Conservation (phyloP, 192 early-diverging fungal genomes). For the Gaertneriomyces sp. region DNA sequence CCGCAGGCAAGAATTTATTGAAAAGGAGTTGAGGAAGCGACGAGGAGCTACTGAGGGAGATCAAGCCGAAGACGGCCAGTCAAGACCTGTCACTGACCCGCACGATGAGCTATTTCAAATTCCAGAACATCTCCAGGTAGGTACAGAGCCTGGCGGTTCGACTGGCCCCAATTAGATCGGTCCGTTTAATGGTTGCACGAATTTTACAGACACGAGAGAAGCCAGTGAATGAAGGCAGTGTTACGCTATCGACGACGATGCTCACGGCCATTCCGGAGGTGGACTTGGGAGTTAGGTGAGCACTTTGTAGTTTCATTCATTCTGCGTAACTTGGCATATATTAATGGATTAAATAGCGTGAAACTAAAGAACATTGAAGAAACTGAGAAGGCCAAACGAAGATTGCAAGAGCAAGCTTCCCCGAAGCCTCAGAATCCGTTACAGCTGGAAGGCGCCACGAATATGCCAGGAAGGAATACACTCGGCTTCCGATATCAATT, state of each 20-base stretch:
- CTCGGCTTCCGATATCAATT: too few species aligned
- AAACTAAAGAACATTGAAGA: conserved; percentile 74
- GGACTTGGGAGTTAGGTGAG: conserved; percentile 77
- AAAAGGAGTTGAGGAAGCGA: conserved; percentile 66
- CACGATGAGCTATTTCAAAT: conserved; percentile 66
- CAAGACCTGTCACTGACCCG: conserved; percentile 16
- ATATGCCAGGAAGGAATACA: too few species aligned
- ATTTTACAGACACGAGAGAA: conserved; percentile 51
- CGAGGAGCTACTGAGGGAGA: conserved; percentile 39
- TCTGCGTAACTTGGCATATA: neutral
- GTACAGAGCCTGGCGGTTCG: too few species aligned
- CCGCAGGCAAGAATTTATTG: conserved; percentile 76
- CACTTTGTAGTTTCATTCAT: conserved; percentile 11
- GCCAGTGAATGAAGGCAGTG: conserved; percentile 78
- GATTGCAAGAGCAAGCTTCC: conserved; percentile 41
- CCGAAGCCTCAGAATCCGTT: too few species aligned
- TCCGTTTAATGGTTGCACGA: neutral
- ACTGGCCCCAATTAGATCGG: too few species aligned
- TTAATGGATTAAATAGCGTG: neutral
- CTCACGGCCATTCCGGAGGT: conserved; percentile 89
- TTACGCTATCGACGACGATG: conserved; percentile 81
- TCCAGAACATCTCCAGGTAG: conserved; percentile 59
- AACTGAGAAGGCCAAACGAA: conserved; percentile 72
- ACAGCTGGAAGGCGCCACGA: too few species aligned
- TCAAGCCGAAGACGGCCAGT: conserved; percentile 3